Evolutionary conservation across 2,329 filamentous ascomycete genomes (phyloP).

Genomic region (Coniochaeta sp.): DNA sequence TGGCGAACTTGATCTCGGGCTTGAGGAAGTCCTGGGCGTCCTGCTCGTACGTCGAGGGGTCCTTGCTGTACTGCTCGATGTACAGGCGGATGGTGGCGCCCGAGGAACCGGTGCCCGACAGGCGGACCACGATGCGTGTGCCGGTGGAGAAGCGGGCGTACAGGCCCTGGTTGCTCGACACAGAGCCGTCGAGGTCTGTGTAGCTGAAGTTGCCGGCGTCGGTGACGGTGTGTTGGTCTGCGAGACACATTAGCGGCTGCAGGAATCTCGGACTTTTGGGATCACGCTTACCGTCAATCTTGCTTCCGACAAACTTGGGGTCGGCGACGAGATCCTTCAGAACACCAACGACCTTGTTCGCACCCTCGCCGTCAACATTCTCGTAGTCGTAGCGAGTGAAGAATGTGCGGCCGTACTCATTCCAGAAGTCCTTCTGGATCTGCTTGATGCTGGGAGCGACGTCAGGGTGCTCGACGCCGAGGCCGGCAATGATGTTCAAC

Average conservation of each 20-base stretch:
- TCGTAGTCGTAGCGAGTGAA: constrained; percentile 99
- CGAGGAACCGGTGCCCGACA: constrained; percentile 91
- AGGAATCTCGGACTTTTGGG: no score
- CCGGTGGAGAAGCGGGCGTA: constrained; percentile 92
- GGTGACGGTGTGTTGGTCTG: constrained; percentile 59
- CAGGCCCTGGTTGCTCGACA: constrained; percentile 92
- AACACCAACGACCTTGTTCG: constrained; percentile 80
- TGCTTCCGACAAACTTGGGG: constrained; percentile 70
- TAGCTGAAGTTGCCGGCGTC: constrained; percentile 97
- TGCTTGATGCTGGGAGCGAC: constrained; percentile 87
- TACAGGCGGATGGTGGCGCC: constrained; percentile 96
- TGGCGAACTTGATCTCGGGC: constrained; percentile 80
- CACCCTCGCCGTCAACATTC: constrained; percentile 83
- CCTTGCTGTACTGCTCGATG: constrained; percentile 88
- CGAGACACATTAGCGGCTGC: not conserved
- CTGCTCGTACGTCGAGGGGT: constrained; percentile 67
- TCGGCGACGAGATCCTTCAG: constrained; percentile 73
- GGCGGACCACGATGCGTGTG: constrained; percentile 87
- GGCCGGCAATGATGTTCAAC: constrained; percentile 96
- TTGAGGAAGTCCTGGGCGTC: constrained; percentile 93
- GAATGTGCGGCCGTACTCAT: constrained; percentile 91
- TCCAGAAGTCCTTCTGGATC: constrained; percentile 97
- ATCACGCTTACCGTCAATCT: constrained; percentile 57
- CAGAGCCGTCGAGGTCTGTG: constrained; percentile 95
- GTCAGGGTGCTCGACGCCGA: constrained; percentile 73